phyloP scores from a whole-genome alignment of 352 stramenopile species.

The Phytophthora palmivora region DNA sequence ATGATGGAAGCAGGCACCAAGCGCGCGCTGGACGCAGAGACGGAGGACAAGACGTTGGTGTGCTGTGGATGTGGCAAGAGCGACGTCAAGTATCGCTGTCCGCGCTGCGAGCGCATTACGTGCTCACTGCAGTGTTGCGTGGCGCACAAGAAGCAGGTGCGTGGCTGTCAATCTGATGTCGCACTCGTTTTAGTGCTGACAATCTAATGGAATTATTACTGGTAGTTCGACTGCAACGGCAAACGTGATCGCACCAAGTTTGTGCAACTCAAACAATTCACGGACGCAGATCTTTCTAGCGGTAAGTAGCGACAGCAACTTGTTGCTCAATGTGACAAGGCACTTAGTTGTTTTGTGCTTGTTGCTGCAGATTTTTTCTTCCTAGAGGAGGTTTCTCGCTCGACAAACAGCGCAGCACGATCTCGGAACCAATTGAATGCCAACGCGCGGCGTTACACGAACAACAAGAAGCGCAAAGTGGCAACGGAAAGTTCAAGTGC shows the following conservation, averaged over 20 bases:
- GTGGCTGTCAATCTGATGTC: conserved; percentile 3
- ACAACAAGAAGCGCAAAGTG: conserved; percentile 48
- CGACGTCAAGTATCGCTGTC: conserved; percentile 88
- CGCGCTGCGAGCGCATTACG: conserved; percentile 83
- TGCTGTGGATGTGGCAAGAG: conserved; percentile 57
- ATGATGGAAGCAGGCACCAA: conserved; percentile 45
- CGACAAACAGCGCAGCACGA: conserved; percentile 53
- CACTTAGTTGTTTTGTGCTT: conserved; percentile 1
- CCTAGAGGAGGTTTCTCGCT: conserved; percentile 72
- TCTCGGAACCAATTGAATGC: conserved; percentile 51
- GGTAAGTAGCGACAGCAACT: conserved; percentile 39
- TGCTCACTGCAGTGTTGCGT: conserved; percentile 84
- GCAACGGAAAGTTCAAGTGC: conserved; percentile 8
- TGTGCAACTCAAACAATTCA: conserved; percentile 74
- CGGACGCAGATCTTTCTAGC: conserved; percentile 79
- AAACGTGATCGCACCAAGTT: conserved; percentile 89
- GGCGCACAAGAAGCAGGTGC: conserved; percentile 81
- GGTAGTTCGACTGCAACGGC: conserved; percentile 77
- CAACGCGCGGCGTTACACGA: conserved; percentile 36
- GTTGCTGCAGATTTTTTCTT: conserved; percentile 75
- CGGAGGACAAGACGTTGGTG: conserved; percentile 3
- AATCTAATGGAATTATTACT: not conserved
- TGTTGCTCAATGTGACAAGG: not conserved
- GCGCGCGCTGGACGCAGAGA: conserved; percentile 31
- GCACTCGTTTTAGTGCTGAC: conserved; percentile 4